Evolutionary conservation across 306 rosid genomes (phyloP).

Genomic region (Quercus mongolica): DNA sequence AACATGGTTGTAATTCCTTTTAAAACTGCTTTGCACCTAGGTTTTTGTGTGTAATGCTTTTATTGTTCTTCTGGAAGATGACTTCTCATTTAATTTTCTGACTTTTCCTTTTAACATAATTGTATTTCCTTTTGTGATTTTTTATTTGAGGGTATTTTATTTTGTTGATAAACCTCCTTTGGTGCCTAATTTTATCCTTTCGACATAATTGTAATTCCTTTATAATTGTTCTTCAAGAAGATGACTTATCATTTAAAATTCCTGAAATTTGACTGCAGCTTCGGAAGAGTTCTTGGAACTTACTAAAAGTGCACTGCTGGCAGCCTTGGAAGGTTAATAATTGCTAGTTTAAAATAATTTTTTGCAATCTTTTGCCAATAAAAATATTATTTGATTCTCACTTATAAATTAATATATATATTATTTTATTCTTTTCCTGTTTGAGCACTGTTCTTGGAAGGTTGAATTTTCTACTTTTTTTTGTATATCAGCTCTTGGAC

Average conservation of each 20-base stretch:
- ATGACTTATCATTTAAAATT: not conserved
- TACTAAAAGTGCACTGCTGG: conserved; percentile 88
- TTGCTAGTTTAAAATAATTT: conserved; percentile 12
- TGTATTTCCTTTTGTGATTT: not conserved
- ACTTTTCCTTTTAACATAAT: no score
- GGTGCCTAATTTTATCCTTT: no score
- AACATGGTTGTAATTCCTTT: not conserved
- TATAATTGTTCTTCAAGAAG: not conserved
- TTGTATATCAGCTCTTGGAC: conserved; percentile 70
- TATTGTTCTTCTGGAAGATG: not conserved
- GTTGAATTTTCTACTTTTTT: conserved; percentile 4
- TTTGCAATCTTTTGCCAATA: not conserved
- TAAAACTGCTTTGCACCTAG: no score
- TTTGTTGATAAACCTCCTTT: no score
- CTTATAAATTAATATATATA: no score
- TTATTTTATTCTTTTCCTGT: conserved; percentile 15
- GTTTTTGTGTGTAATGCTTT: not conserved
- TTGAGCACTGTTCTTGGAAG: conserved; percentile 11
- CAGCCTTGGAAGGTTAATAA: conserved; percentile 82
- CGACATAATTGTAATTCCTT: no score
- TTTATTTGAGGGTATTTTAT: not conserved
- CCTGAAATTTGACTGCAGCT: conserved; percentile 55
- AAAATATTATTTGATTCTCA: no score
- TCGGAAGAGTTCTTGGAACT: conserved; percentile 97
- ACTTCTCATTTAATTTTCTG: not conserved